These are phyloP conservation scores for Verticillium nonalfalfae DNA, from an alignment of 2,329 filamentous ascomycete genomes.

Conservation along the genomic window DNA sequence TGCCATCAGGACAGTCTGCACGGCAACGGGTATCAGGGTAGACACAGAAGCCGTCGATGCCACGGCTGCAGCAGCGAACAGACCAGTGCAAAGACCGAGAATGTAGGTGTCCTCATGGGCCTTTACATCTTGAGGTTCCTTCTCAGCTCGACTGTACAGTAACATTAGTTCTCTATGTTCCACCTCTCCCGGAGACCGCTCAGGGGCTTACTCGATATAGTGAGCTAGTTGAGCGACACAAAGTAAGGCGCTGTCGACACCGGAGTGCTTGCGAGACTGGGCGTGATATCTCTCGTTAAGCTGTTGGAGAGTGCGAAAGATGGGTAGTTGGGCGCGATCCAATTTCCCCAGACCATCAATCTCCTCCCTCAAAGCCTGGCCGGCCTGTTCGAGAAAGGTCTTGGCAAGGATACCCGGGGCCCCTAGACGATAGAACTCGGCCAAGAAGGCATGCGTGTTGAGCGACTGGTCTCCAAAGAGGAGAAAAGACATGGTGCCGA, in stretches of 20 bases:
- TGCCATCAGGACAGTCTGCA: slow-evolving; percentile 58
- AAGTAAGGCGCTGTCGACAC: slow-evolving; percentile 58
- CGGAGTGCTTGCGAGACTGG: slow-evolving; percentile 50
- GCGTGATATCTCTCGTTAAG: slow-evolving; percentile 59
- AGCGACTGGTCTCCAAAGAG: slow-evolving; percentile 68
- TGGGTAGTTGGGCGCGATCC: slow-evolving; percentile 52
- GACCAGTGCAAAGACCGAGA: slow-evolving; percentile 62
- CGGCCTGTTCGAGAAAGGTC: slow-evolving; percentile 54
- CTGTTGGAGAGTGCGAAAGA: slow-evolving; percentile 56
- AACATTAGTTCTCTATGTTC: slow-evolving; percentile 18
- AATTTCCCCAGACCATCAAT: slow-evolving; percentile 48
- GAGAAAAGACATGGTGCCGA: slow-evolving; percentile 45
- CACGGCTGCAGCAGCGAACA: slow-evolving; percentile 63
- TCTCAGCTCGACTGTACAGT: slow-evolving; percentile 38
- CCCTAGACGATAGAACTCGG: slow-evolving; percentile 40
- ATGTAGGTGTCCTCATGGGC: slow-evolving; percentile 44
- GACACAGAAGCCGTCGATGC: slow-evolving; percentile 57
- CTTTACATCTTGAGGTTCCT: slow-evolving; percentile 48
- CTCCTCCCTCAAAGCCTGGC: slow-evolving; percentile 53
- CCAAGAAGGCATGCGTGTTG: slow-evolving; percentile 58
- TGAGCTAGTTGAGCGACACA: slow-evolving; percentile 61
- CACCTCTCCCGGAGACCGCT: neutral
- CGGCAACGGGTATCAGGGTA: slow-evolving; percentile 54
- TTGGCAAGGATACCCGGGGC: slow-evolving; percentile 46
- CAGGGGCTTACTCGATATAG: slow-evolving; percentile 56